These are phyloP conservation scores for Diplocarpon rosae DNA, from an alignment of 2,329 filamentous ascomycete species.

Conservation along the genomic window DNA sequence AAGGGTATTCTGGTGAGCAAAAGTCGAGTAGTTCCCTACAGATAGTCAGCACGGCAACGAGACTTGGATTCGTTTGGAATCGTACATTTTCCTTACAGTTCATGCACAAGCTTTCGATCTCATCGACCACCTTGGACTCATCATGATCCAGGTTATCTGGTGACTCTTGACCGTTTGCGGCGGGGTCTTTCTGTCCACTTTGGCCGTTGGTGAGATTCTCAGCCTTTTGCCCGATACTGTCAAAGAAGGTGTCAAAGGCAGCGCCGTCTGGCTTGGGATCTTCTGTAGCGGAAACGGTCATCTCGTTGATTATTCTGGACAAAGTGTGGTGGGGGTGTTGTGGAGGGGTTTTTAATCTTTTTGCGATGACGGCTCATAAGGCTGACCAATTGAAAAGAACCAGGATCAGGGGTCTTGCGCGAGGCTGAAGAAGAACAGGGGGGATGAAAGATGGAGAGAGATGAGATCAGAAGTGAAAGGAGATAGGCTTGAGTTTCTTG, in stretches of 20 bases:
- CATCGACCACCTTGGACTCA: constrained; percentile 47
- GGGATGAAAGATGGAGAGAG: background rate
- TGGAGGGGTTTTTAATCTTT: constrained; percentile 13
- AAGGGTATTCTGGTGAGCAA: constrained; percentile 89
- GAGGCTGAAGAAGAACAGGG: constrained; percentile 13
- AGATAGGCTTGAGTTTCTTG: too few species aligned
- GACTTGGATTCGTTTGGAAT: background rate
- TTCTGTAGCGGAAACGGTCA: constrained; percentile 33
- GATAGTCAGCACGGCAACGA: background rate
- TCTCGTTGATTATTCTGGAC: constrained; percentile 22
- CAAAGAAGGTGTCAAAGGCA: constrained; percentile 46
- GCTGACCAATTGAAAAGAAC: constrained; percentile 8
- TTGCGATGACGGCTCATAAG: constrained; percentile 9
- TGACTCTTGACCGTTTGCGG: constrained; percentile 14
- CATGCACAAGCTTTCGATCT: constrained; percentile 76
- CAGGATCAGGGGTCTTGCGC: constrained; percentile 2
- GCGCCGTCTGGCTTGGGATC: constrained; percentile 31
- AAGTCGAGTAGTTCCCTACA: constrained; percentile 69
- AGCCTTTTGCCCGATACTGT: constrained; percentile 51
- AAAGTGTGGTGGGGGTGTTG: constrained; percentile 14
- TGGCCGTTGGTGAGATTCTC: constrained; percentile 35
- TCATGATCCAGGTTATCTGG: constrained; percentile 24
- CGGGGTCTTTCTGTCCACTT: constrained; percentile 27
- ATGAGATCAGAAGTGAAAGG: background rate
- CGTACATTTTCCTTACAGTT: constrained; percentile 69